Evolutionary conservation across 257 asterid genomes (phyloP).

Genomic region (Voacanga thouarsii): DNA sequence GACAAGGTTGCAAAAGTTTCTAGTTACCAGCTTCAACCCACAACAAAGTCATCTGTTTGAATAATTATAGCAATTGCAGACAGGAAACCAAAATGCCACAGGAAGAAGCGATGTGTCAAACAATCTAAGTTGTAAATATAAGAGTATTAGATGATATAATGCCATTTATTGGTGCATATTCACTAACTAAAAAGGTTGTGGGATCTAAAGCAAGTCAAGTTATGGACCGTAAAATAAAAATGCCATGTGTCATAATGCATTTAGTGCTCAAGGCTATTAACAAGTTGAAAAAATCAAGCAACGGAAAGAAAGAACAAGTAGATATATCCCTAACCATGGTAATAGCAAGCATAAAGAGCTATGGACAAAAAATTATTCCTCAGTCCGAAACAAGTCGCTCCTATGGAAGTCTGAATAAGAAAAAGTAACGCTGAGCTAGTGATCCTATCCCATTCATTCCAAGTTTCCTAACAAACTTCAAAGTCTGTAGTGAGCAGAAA

Average conservation of each 20-base stretch:
- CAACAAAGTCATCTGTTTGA: not conserved
- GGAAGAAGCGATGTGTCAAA: not conserved
- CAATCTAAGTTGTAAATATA: not conserved
- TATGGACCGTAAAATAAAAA: not conserved
- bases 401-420: not conserved
- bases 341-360: not conserved
- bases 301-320: not conserved
- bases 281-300: not conserved
- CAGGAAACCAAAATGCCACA: not conserved
- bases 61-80: not conserved
- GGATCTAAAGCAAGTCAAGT: not conserved
- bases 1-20: not conserved
- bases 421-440: not conserved
- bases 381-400: not conserved
- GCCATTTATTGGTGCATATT: not conserved
- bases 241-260: not conserved
- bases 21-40: not conserved
- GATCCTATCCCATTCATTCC: not conserved
- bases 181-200: not conserved
- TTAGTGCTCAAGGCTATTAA: not conserved
- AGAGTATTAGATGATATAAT: not conserved
- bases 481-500: not conserved
- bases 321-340: not conserved
- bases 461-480: not conserved
- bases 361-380: not conserved